Base-by-base conservation (phyloP, 805 yeast species). In the Cyberlindnera japonica region DNA sequence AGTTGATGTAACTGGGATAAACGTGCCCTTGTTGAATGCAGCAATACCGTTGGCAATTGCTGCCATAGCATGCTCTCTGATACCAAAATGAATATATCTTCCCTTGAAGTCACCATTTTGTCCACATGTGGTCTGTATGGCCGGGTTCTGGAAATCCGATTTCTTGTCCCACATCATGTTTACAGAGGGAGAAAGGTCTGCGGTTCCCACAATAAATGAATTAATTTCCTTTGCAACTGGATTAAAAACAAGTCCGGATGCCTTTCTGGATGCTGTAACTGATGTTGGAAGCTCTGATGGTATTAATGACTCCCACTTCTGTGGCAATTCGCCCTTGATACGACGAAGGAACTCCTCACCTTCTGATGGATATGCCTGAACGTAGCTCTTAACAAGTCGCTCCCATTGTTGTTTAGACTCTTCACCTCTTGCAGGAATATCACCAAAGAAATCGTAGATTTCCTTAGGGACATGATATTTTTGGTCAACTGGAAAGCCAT, bases 31-130 rank as follows among this genome's bases (percentile, higher is more conserved):
- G 70, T 84, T 84, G 61, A 71, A 91, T 41, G 96, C 97, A 45
- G 93, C 75, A 57, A 91, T 84, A 83, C 99, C 99, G 71, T 93
- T 91, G 80, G 90, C 77, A 66, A 90, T 84, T 51, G 97, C 96
- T 72, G 96, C 96, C 97, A 91, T 89, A 67, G 87, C 97, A 71
- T 93, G 98, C 76, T 91, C 99, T 72, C 99, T 84, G 52, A 91
- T 96, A 81, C 99, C 99, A 67, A 83, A 91, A 73, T 97, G 83
- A 68, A 91, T 75, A 74, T 91, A 91, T 65, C 96, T 83, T 64
- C 99, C 99, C 43, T 79, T 50, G 75, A 83, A 90, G 61, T 79
- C 79, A 68, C 98, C 98, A 53, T 87, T 88, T 86, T 41, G 93
- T 86, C 77, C 93, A 96, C 90, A 90, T 91, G 68, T 90, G 96